These are phyloP conservation scores for Cutaneotrichosporon arboriforme DNA, from an alignment of 1,284 basidiomycete genomes.

Conservation along the genomic window DNA sequence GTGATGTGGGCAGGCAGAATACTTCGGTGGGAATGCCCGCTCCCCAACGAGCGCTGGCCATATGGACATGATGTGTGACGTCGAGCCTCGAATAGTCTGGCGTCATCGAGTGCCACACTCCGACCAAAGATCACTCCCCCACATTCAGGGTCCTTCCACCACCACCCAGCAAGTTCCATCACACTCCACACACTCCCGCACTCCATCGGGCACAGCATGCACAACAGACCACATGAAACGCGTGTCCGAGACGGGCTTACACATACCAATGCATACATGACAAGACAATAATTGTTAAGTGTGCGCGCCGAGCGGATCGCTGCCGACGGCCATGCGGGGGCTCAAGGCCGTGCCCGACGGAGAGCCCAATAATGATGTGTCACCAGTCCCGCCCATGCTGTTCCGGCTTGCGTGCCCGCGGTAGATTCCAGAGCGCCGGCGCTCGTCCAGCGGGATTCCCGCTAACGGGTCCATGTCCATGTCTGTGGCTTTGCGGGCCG, in stretches of 20 bases:
- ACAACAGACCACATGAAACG: too few relatives aligned
- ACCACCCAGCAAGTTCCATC: too few relatives aligned
- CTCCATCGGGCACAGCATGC: too few relatives aligned
- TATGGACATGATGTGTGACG: too few relatives aligned
- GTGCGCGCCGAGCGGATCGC: conserved; percentile 15
- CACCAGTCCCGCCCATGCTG: not conserved
- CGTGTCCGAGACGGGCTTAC: not conserved
- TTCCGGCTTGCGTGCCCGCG: not conserved
- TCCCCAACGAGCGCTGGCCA: too few relatives aligned
- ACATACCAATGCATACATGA: not conserved
- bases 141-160: too few relatives aligned
- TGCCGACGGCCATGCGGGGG: conserved; percentile 8
- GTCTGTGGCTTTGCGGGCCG: not conserved
- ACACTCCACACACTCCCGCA: too few relatives aligned
- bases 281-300: not conserved
- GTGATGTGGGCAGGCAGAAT: too few relatives aligned
- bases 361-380: not conserved
- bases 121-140: too few relatives aligned
- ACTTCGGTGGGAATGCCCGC: too few relatives aligned
- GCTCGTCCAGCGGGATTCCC: conserved; percentile 5
- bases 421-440: not conserved
- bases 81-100: too few relatives aligned
- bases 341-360: conserved; percentile 4
- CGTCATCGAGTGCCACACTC: too few relatives aligned
- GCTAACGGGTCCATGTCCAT: conserved; percentile 13